A percentile compares a stretch with the other conserved stretches of the same genome.
These are phyloP conservation scores for Thelonectria rubi DNA, from an alignment of 2,329 filamentous ascomycete genomes.

Conservation along the genomic window DNA sequence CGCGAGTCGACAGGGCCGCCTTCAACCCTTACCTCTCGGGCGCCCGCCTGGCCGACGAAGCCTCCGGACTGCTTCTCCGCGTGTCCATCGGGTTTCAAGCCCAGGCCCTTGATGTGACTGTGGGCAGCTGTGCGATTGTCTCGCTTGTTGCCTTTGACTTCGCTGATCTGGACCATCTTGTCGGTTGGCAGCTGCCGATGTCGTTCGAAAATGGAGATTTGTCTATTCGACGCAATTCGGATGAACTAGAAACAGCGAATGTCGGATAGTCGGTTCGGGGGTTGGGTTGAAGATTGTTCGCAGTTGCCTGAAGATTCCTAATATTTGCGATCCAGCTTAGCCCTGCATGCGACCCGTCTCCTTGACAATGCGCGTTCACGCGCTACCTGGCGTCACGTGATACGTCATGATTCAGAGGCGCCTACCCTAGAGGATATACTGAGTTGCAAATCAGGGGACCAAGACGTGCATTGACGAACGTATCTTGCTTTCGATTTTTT, in stretches of 20 bases:
- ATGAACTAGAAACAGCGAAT: constrained; percentile 17
- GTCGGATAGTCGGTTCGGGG: constrained; percentile 17
- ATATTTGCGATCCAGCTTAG: constrained; percentile 48
- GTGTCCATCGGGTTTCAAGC: constrained; percentile 83
- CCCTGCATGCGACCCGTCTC: constrained; percentile 39
- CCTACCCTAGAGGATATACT: constrained; percentile 18
- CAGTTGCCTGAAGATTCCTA: constrained; percentile 39
- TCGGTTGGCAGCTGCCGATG: constrained; percentile 43
- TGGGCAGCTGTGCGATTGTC: constrained; percentile 96
- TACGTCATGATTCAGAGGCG: background rate
- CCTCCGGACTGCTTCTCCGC: constrained; percentile 83
- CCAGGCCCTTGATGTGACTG: constrained; percentile 96
- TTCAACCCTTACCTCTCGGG: constrained; percentile 76
- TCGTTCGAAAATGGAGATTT: constrained; percentile 23
- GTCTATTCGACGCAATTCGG: constrained; percentile 8
- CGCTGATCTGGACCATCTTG: constrained; percentile 88
- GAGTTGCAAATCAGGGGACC: too few relatives aligned
- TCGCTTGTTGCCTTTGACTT: constrained; percentile 93
- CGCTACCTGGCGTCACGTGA: constrained; percentile 45
- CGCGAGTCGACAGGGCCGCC: background rate
- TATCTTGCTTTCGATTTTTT: too few relatives aligned
- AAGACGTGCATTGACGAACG: too few relatives aligned
- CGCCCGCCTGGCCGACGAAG: constrained; percentile 88
- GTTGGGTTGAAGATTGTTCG: constrained; percentile 29
- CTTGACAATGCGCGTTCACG: constrained; percentile 40